A percentile compares a stretch with the other conserved stretches of the same genome.
Conservation (phyloP, 306 rosid genomes). For the Cicer bijugum region DNA sequence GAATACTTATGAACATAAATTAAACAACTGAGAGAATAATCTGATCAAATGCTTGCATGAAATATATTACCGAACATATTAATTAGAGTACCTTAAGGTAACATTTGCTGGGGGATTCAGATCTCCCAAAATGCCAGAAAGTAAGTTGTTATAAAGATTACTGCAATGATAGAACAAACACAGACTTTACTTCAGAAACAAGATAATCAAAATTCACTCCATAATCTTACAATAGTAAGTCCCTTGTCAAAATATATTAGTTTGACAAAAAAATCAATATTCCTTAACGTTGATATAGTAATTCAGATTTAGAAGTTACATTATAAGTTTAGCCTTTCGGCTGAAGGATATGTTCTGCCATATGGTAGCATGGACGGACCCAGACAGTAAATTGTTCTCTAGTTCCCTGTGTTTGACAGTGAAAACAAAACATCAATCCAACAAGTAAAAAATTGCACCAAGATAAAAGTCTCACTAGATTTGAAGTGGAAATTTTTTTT, state of each 20-base stretch:
- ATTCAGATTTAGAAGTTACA: conserved; percentile 54
- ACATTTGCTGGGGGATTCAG: conserved; percentile 62
- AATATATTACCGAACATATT: conserved; percentile 30
- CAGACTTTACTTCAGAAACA: conserved; percentile 32
- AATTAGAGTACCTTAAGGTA: conserved; percentile 66
- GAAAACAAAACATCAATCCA: conserved; percentile 38
- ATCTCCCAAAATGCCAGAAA: conserved; percentile 54
- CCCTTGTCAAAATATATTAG: conserved; percentile 19
- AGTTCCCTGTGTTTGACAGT: conserved; percentile 60
- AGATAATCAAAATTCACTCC: conserved; percentile 19
- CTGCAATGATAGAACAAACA: conserved; percentile 53
- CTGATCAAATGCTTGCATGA: conserved; percentile 23
- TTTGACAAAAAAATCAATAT: conserved; percentile 26
- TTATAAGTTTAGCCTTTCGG: conserved; percentile 49
- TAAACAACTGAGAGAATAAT: conserved; percentile 27
- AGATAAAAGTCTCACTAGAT: conserved; percentile 23
- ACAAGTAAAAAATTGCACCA: conserved; percentile 7
- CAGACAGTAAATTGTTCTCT: conserved; percentile 56
- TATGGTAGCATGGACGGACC: conserved; percentile 55
- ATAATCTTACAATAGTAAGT: conserved; percentile 25
- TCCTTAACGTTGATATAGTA: conserved; percentile 21
- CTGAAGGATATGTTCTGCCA: conserved; percentile 61
- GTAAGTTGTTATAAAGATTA: conserved; percentile 70
- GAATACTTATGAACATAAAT: conserved; percentile 23
- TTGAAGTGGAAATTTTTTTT: conserved; percentile 25